Evolutionary conservation across 2,329 filamentous ascomycete species (phyloP), one percentile per base, ranked within the genome.

Genomic region (Ambrosiella xylebori): DNA sequence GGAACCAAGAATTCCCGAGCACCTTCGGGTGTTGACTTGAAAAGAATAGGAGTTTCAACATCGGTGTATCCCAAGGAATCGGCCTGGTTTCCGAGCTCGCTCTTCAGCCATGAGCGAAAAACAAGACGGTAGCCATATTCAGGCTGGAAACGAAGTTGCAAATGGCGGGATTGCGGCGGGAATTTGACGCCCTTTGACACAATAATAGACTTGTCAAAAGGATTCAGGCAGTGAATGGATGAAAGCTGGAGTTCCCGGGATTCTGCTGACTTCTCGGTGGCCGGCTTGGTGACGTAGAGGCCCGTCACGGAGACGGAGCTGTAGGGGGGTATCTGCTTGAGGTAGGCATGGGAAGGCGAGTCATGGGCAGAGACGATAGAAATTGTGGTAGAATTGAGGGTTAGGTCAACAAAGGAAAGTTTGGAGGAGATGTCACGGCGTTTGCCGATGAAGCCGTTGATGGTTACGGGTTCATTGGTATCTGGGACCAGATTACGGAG

Each of bases 11-110:
- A 98, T 68, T 98, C 93, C 54, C 91, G 78, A 1, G 93, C 94
- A 0, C 93, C 93, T 71, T 98, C 93, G 0, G 93, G 88, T 0
- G 93, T 98, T 0, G 93, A 96, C 69, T 97, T 98, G 78, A 98
- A 98, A 0, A 98, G 76, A 3, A 96, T 73, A 0, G 93, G 93
- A 0, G 93, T 98, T 68, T 98, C 93, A 38, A 97, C 79, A 63
- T 97, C 86, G 11, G 78, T 73, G 65, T 90, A 91, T 1, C 74
- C 76, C 35, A 76, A 73, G 4, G 74, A 68, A 13, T 76, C 72
- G 38, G 89, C 74, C 7, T 74, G 66, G 51, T 76, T 74, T 62
- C 74, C 80, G 38, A 75, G 70, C 59, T 74, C 74, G 3, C 73
- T 74, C 41, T 71, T 74, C 3, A 84, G 75, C 63, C 75, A 73